Conservation (phyloP, 1,284 basidiomycete species). For the Cryptococcus jaspeensis region DNA sequence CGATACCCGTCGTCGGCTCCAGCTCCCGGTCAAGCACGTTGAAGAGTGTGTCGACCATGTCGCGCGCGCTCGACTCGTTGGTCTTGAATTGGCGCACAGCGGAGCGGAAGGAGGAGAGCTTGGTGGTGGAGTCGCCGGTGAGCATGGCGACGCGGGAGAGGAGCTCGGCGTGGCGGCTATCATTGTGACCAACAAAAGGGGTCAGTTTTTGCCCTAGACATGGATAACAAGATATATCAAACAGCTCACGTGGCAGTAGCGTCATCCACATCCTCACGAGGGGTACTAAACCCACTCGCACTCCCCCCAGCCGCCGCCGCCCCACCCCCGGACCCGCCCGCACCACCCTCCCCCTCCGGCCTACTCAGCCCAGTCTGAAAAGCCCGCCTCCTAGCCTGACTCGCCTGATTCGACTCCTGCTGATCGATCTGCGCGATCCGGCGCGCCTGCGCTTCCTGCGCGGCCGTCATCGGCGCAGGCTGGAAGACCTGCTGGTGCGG, state of each 20-base stretch:
- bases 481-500: conserved; percentile 40
- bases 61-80: conserved; percentile 75
- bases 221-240: background rate
- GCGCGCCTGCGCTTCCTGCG: conserved; percentile 42
- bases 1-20: conserved; percentile 72
- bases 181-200: background rate
- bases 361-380: conserved; percentile 66
- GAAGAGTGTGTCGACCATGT: conserved; percentile 84
- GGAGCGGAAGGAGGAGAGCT: conserved; percentile 72
- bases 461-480: conserved; percentile 37
- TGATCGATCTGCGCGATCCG: conserved; percentile 38
- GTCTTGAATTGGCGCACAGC: conserved; percentile 76
- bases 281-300: conserved; percentile 38
- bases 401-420: conserved; percentile 36
- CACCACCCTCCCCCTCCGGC: conserved; percentile 45
- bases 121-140: conserved; percentile 68
- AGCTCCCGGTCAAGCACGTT: conserved; percentile 75
- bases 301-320: background rate
- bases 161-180: conserved; percentile 68
- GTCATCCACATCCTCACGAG: conserved; percentile 49
- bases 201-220: background rate
- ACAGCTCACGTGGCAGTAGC: conserved; percentile 39
- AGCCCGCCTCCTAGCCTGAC: conserved; percentile 46
- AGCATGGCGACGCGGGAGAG: conserved; percentile 66
- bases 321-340: conserved; percentile 2